phyloP scores from a whole-genome alignment of 1,139 yeast species.

The Geotrichum carabidarum region DNA sequence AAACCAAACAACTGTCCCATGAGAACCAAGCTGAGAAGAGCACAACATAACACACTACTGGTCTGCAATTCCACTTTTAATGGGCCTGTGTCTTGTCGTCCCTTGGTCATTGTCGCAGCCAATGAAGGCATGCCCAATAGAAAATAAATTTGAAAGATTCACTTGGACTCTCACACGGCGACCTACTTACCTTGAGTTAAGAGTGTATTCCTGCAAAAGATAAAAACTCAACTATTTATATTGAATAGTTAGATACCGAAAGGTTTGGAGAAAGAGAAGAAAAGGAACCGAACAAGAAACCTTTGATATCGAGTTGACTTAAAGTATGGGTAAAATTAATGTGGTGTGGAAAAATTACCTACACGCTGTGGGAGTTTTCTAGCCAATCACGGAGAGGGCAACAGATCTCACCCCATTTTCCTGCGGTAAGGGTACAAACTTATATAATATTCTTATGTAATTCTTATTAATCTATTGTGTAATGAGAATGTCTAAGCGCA shows the following conservation, averaged over 20 bases:
- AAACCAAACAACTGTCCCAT: no score
- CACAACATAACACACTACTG: no score
- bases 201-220: no score
- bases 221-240: neutral
- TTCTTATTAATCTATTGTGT: neutral
- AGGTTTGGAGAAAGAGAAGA: neutral
- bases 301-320: neutral
- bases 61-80: no score
- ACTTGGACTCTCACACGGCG: no score
- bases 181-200: no score
- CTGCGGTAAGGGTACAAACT: neutral
- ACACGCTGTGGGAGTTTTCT: neutral
- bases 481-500: neutral
- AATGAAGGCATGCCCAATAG: no score
- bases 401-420: neutral
- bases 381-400: neutral
- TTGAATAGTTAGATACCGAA: neutral
- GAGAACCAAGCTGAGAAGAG: no score
- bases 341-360: neutral
- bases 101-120: no score
- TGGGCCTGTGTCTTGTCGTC: no score
- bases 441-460: neutral
- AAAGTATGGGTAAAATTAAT: neutral
- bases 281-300: neutral
- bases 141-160: no score